These are phyloP conservation scores for Calonectria pseudoreteaudii DNA, from an alignment of 2,329 filamentous ascomycete genomes.

Conservation along the genomic window DNA sequence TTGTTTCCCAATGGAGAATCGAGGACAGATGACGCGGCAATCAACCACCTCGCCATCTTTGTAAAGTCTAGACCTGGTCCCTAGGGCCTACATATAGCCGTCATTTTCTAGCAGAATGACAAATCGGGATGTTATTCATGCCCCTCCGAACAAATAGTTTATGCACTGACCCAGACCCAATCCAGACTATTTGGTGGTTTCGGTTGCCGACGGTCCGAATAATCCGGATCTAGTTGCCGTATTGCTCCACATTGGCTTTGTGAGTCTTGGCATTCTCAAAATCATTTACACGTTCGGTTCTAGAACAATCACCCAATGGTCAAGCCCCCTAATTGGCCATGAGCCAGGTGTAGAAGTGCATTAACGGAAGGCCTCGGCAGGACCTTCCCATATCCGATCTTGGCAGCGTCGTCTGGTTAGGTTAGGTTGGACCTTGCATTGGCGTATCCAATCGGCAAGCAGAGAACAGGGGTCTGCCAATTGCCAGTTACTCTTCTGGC, in stretches of 20 bases:
- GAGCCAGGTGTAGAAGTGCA: background rate
- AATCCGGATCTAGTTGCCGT: background rate
- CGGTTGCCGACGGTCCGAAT: background rate
- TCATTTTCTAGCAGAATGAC: background rate
- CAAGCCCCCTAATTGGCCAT: too few relatives aligned
- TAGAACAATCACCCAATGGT: too few relatives aligned
- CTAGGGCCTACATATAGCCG: background rate
- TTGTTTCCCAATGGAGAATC: background rate
- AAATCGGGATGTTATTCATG: background rate
- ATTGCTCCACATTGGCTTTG: background rate
- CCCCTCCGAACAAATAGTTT: background rate
- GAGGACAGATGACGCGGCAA: background rate
- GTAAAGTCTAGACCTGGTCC: background rate
- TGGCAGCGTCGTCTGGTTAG: too few relatives aligned
- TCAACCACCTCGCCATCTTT: background rate
- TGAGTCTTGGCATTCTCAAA: background rate
- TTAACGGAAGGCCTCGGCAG: background rate
- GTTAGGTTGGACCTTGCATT: too few relatives aligned
- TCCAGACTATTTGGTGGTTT: background rate
- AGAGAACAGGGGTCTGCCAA: too few relatives aligned
- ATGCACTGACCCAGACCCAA: background rate
- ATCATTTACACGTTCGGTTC: background rate
- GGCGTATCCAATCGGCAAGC: too few relatives aligned
- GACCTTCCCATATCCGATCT: too few relatives aligned
- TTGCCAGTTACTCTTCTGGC: too few relatives aligned